phyloP scores from a whole-genome alignment of 1,284 basidiomycete species.

The Rhodotorula sp. region DNA sequence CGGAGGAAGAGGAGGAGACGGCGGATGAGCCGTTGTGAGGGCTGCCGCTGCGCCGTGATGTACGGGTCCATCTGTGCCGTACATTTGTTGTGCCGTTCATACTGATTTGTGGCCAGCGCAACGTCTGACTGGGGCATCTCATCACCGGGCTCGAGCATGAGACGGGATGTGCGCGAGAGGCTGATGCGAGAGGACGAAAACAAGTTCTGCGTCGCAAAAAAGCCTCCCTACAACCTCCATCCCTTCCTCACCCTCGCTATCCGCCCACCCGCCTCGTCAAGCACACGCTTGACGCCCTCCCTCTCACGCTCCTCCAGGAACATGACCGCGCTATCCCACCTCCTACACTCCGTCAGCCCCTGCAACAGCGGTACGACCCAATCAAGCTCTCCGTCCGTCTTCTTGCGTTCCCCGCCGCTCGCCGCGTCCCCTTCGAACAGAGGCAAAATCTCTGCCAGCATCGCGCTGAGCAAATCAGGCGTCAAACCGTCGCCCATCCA shows the following conservation, averaged over 20 bases:
- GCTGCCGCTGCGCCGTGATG: too few relatives aligned
- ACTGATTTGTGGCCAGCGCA: not conserved
- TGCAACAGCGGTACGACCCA: slow-evolving; percentile 57
- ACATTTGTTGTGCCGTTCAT: not conserved
- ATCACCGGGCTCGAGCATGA: too few relatives aligned
- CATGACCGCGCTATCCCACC: slow-evolving; percentile 63
- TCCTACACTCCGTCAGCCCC: slow-evolving; percentile 57
- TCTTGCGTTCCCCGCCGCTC: not conserved
- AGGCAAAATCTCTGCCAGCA: slow-evolving; percentile 57
- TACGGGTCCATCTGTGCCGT: too few relatives aligned
- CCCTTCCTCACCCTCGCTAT: not conserved
- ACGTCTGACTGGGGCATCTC: not conserved
- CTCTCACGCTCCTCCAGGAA: slow-evolving; percentile 57
- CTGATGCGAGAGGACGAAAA: not conserved
- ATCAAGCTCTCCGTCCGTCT: slow-evolving; percentile 32
- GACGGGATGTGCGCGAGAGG: not conserved
- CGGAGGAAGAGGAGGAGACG: not conserved
- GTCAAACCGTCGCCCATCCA: slow-evolving; percentile 63
- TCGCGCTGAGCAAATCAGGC: slow-evolving; percentile 59
- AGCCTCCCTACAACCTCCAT: slow-evolving; percentile 11
- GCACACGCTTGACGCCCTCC: slow-evolving; percentile 6
- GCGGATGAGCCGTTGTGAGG: not conserved
- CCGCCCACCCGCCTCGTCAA: slow-evolving; percentile 3
- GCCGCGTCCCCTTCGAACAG: not conserved
- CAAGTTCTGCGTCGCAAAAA: not conserved